Evolutionary conservation across 2,329 filamentous ascomycete genomes (phyloP).

Genomic region (Setomelanomma holmii): DNA sequence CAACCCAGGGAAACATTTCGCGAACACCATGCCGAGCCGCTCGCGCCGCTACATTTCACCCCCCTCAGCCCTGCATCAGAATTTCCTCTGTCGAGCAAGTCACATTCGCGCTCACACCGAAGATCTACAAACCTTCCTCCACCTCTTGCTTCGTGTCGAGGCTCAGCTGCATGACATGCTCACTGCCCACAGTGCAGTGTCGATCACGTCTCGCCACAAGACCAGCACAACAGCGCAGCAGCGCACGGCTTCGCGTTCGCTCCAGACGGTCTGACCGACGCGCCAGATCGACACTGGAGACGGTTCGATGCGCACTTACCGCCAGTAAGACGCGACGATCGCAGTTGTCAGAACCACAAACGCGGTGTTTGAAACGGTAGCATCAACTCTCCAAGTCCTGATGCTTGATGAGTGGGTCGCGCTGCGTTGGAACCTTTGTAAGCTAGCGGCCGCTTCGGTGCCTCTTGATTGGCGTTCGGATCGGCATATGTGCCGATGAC

Average conservation of each 20-base stretch:
- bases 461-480: background rate
- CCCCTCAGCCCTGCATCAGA: too few species aligned
- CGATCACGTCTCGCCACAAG: background rate
- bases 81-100: background rate
- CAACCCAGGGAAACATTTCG: too few species aligned
- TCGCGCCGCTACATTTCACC: too few species aligned
- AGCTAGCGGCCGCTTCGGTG: too few species aligned
- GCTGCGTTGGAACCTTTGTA: too few species aligned
- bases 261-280: background rate
- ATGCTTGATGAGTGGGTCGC: too few species aligned
- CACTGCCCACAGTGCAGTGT: background rate
- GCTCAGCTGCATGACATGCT: background rate
- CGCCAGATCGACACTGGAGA: background rate
- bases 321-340: background rate
- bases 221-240: too few species aligned
- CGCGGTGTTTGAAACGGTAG: background rate
- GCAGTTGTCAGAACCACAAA: constrained; percentile 3
- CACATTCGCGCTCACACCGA: background rate
- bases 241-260: too few species aligned
- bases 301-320: background rate
- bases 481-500: background rate
- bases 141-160: background rate
- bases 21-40: too few species aligned
- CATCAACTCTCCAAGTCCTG: too few species aligned
- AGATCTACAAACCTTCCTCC: background rate